Evolutionary conservation across 106 monocot species (phyloP), one percentile per base, ranked within the genome.

Genomic region (Apostasia shenzhenica): DNA sequence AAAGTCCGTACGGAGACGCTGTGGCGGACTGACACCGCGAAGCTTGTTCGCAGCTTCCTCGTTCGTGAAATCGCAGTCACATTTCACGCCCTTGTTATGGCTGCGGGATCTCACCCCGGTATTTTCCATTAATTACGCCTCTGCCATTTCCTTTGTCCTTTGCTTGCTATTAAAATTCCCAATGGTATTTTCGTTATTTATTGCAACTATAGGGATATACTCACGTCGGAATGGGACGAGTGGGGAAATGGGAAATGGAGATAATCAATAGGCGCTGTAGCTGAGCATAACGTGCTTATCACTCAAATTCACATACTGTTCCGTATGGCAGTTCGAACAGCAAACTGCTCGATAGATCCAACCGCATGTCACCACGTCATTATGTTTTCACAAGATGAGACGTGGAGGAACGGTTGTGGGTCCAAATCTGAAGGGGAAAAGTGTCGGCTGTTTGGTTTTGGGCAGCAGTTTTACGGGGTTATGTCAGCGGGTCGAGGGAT

Each of bases 61-160:
- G 59, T 59, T 59, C 59, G 59, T 59, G 40, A 59, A 39, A 59
- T 59, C 59, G 59, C 2, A 41, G 37, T 59, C 59, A 59, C 59
- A 39, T 59, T 59, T 59, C 59, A 59, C 59, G 59, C 59, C 59
- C 26, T 59, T 40, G 59, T 41, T 59, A 39, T 9, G 59, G 59
- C 59, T 59, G 59, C 59, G 59, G 6, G 2, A 2, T 39, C 59
- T 59, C 59, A 10, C 39, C 41, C 41, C 9, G 8, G 0, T 0
- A 1, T 59, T 59, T 39, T 1, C 1, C 26, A 40, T 39, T 41
- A 59, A 59, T 59, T 40, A 59, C 57, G 1, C 1, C 37, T 9
- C 10, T 57, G 37, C 57, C 57, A 57, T 57, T 6, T 9, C 4
- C 4, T 4, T 51, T 51, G 51, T 9, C 51, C 51, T 1, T 4